Conservation (phyloP, 2,329 filamentous ascomycete species). For the Talaromyces sp. region DNA sequence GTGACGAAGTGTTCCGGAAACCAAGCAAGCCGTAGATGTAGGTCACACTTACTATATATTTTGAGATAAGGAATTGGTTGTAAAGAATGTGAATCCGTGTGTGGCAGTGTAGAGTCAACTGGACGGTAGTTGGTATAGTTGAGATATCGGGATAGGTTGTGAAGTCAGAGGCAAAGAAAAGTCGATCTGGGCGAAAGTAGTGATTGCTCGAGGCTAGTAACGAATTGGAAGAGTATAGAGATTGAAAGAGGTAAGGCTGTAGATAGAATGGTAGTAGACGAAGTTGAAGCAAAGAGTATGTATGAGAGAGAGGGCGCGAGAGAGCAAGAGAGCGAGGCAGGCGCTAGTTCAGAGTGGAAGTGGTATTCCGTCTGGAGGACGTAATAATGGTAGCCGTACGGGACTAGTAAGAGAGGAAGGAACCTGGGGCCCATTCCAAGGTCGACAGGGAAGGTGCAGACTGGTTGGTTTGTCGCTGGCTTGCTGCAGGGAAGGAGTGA, state of each 20-base stretch:
- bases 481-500: background rate
- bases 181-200: background rate
- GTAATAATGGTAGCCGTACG: background rate
- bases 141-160: background rate
- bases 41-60: background rate
- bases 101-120: background rate
- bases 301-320: background rate
- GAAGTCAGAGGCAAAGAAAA: background rate
- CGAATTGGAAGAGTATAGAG: background rate
- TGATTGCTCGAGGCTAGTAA: constrained; percentile 2
- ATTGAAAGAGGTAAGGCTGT: background rate
- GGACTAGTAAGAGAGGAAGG: constrained; percentile 1
- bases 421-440: background rate
- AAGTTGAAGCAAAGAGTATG: background rate
- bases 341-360: background rate
- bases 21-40: background rate
- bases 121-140: background rate
- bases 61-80: background rate
- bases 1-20: background rate
- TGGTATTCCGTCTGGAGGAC: background rate
- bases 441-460: constrained; percentile 7
- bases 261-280: background rate
- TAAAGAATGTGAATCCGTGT: background rate
- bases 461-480: background rate
- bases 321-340: background rate